These are phyloP conservation scores for Globisporangium camurandrum DNA, from an alignment of 352 stramenopile species.

Conservation along the genomic window DNA sequence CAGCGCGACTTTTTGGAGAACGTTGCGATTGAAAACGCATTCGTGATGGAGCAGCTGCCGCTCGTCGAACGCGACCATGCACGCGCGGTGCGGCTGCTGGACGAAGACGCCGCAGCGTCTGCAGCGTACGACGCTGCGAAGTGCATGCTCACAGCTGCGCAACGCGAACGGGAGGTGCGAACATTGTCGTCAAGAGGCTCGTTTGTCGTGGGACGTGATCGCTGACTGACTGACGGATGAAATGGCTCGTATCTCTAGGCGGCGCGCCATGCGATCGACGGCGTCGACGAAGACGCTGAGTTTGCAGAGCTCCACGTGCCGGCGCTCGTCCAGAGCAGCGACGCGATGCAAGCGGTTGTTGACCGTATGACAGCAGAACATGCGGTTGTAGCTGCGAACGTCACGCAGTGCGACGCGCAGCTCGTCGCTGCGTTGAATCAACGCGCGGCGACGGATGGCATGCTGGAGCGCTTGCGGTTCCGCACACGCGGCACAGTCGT, in stretches of 20 bases:
- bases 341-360: conserved; percentile 43
- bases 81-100: conserved; percentile 26
- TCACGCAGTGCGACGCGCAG: conserved; percentile 6
- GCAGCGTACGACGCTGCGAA: conserved; percentile 23
- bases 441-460: conserved; percentile 12
- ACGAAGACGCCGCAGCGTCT: conserved; percentile 30
- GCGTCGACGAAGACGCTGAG: conserved; percentile 69
- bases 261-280: conserved; percentile 45
- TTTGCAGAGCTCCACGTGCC: conserved; percentile 66
- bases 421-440: conserved; percentile 15
- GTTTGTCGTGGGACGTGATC: neutral
- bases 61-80: conserved; percentile 49
- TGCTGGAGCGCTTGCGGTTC: conserved; percentile 38
- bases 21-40: conserved; percentile 32
- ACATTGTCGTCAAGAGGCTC: neutral
- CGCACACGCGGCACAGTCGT: conserved; percentile 27
- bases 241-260: conserved; percentile 8
- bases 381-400: conserved; percentile 13
- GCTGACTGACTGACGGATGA: neutral
- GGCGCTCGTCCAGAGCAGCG: conserved; percentile 47
- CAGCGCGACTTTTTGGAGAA: conserved; percentile 47
- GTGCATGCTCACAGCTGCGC: conserved; percentile 17
- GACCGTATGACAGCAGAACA: conserved; percentile 26
- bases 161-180: conserved; percentile 37
- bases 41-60: conserved; percentile 45